Evolutionary conservation across 1,139 yeast genomes (phyloP).

Genomic region (Pneumocystis murina): DNA sequence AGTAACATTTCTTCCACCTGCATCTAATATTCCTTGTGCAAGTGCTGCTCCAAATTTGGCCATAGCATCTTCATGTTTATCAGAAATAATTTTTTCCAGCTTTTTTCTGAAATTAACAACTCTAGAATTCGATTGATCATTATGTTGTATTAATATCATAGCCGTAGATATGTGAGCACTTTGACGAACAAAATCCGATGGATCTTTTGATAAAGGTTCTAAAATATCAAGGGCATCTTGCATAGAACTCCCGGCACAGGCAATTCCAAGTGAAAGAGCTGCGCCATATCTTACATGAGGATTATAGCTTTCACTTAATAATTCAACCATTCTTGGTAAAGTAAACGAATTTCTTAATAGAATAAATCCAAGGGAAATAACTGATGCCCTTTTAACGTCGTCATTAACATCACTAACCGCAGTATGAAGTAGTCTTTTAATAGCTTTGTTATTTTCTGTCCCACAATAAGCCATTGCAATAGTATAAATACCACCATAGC

Average conservation of each 20-base stretch:
- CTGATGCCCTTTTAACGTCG: conserved; percentile 94
- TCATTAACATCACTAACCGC: conserved; percentile 96
- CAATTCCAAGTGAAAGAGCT: conserved; percentile 89
- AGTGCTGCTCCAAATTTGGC: conserved; percentile 96
- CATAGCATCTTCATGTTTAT: conserved; percentile 89
- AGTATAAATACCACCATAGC: conserved; percentile 93
- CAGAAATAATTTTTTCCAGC: conserved; percentile 59
- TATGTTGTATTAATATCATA: conserved; percentile 87
- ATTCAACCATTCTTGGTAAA: conserved; percentile 87
- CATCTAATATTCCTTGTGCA: conserved; percentile 95
- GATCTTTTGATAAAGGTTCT: conserved; percentile 84
- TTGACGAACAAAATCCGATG: conserved; percentile 94
- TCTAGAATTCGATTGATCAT: conserved; percentile 68
- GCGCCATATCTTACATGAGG: conserved; percentile 98
- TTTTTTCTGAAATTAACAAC: conserved; percentile 62
- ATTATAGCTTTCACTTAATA: conserved; percentile 85
- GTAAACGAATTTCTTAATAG: conserved; percentile 81
- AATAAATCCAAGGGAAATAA: conserved; percentile 83
- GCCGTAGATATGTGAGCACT: conserved; percentile 90
- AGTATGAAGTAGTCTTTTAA: conserved; percentile 68
- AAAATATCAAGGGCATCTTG: conserved; percentile 81
- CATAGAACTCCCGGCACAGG: conserved; percentile 90
- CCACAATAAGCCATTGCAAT: conserved; percentile 95
- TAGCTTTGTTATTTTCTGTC: conserved; percentile 79
- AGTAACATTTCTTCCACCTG: conserved; percentile 97